Percentiles rank a stretch among this genome's conserved stretches.
These are phyloP conservation scores for Epichloe bromicola DNA, from an alignment of 2,329 filamentous ascomycete genomes.

Conservation along the genomic window DNA sequence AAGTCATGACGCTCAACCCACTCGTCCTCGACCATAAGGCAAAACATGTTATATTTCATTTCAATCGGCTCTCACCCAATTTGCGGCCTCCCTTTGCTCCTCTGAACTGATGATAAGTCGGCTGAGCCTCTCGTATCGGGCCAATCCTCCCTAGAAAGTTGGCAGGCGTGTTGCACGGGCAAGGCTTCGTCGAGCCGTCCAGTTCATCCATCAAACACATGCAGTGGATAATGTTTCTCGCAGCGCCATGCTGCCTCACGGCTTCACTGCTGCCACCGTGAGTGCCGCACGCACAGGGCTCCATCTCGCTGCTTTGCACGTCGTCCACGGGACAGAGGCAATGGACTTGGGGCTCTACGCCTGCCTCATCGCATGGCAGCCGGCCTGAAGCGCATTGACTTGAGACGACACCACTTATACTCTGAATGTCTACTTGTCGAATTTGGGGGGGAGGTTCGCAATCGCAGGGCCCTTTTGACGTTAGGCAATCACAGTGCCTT, in stretches of 20 bases:
- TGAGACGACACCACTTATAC: not conserved
- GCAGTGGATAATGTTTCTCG: not conserved
- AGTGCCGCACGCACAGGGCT: not conserved
- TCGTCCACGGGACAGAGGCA: not conserved
- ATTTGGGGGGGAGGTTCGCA: not conserved
- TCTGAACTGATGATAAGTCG: too few relatives aligned
- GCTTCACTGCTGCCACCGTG: not conserved
- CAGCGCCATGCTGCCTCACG: not conserved
- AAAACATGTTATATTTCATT: not conserved
- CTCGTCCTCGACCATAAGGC: constrained; percentile 48
- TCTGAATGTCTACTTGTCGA: not conserved
- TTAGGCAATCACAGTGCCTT: not conserved
- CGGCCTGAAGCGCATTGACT: too few relatives aligned
- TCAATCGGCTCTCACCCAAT: not conserved
- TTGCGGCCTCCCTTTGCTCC: not conserved
- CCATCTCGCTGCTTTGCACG: not conserved
- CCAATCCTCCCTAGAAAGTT: not conserved
- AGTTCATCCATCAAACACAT: not conserved
- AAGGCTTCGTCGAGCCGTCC: not conserved
- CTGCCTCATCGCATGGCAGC: too few relatives aligned
- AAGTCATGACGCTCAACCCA: constrained; percentile 59
- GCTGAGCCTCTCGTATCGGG: not conserved
- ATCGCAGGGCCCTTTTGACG: not conserved
- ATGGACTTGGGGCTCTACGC: not conserved
- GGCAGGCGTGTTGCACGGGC: not conserved